phyloP scores from a whole-genome alignment of 2,329 filamentous ascomycete genomes.

The Aspergillus glaucus region DNA sequence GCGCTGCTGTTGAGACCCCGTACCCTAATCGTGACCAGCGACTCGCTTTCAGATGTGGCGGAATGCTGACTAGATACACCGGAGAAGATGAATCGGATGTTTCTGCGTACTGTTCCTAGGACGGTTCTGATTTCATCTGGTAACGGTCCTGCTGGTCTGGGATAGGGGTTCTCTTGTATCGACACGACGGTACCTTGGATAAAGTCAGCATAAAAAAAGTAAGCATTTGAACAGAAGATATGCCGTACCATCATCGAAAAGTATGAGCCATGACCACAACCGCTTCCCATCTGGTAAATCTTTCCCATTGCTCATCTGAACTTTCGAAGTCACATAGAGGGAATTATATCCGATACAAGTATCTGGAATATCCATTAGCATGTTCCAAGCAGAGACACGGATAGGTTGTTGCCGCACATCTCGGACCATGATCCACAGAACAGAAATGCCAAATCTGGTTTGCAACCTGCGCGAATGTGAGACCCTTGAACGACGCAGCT shows the following conservation, averaged over 20 bases:
- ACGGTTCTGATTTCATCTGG: slow-evolving; percentile 21
- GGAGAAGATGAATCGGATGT: slow-evolving; percentile 55
- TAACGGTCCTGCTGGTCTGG: slow-evolving; percentile 37
- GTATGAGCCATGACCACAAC: slow-evolving; percentile 65
- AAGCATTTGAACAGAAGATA: not conserved
- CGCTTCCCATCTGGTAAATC: slow-evolving; percentile 45
- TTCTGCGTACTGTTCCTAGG: slow-evolving; percentile 44
- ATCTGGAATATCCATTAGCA: slow-evolving; percentile 36
- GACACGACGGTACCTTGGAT: slow-evolving; percentile 59
- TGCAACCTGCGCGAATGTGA: slow-evolving; percentile 55
- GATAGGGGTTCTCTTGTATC: slow-evolving; percentile 57
- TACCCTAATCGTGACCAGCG: slow-evolving; percentile 45
- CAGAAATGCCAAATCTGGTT: slow-evolving; percentile 71
- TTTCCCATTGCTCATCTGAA: slow-evolving; percentile 27
- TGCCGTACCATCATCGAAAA: slow-evolving; percentile 57
- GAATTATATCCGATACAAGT: slow-evolving; percentile 67
- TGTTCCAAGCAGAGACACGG: slow-evolving; percentile 1
- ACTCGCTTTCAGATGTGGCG: slow-evolving; percentile 41
- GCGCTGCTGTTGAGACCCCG: slow-evolving; percentile 27
- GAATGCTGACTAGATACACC: slow-evolving; percentile 53
- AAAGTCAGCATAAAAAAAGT: slow-evolving; percentile 3
- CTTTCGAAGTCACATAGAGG: slow-evolving; percentile 42
- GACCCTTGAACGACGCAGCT: slow-evolving; percentile 21
- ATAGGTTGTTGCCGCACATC: slow-evolving; percentile 43
- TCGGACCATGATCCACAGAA: slow-evolving; percentile 61